Conservation (phyloP, 2,329 filamentous ascomycete genomes). For the Talaromyces sp. region DNA sequence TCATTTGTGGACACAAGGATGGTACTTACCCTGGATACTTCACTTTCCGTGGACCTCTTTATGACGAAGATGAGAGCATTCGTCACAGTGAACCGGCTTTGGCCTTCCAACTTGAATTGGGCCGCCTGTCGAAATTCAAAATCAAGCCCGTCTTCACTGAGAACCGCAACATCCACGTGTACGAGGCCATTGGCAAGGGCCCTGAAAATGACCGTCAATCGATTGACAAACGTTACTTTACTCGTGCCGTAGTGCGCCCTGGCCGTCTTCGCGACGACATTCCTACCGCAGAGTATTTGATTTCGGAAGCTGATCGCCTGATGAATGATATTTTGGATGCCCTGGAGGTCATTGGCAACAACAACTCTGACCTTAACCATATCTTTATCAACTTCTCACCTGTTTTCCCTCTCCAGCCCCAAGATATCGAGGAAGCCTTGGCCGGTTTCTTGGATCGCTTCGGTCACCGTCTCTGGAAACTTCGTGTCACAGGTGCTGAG, state of each 20-base stretch:
- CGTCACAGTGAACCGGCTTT: conserved; percentile 94
- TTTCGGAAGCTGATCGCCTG: conserved; percentile 90
- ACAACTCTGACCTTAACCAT: conserved; percentile 98
- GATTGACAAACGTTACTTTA: conserved; percentile 85
- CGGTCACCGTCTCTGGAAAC: conserved; percentile 87
- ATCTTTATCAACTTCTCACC: conserved; percentile 99
- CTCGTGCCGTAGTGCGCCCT: conserved; percentile 88
- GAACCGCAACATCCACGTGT: conserved; percentile 98
- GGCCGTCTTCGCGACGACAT: conserved; percentile 95
- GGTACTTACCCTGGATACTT: conserved; percentile 95
- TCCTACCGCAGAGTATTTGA: conserved; percentile 95
- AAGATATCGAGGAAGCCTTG: conserved; percentile 86
- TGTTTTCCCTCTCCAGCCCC: conserved; percentile 84
- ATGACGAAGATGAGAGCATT: conserved; percentile 88
- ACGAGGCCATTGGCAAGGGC: conserved; percentile 91
- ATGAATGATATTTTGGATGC: conserved; percentile 98
- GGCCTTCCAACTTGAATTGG: conserved; percentile 97
- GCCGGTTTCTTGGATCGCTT: conserved; percentile 96
- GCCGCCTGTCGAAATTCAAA: conserved; percentile 90
- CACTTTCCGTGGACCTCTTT: conserved; percentile 91
- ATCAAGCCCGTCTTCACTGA: conserved; percentile 98
- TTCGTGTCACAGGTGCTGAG: conserved; percentile 94
- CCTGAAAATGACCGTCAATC: conserved; percentile 70
- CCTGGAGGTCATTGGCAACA: conserved; percentile 97
- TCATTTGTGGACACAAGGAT: conserved; percentile 92